Evolutionary conservation across 495 filamentous ascomycete genomes (phyloP).

Genomic region (Venustampulla echinocandica): DNA sequence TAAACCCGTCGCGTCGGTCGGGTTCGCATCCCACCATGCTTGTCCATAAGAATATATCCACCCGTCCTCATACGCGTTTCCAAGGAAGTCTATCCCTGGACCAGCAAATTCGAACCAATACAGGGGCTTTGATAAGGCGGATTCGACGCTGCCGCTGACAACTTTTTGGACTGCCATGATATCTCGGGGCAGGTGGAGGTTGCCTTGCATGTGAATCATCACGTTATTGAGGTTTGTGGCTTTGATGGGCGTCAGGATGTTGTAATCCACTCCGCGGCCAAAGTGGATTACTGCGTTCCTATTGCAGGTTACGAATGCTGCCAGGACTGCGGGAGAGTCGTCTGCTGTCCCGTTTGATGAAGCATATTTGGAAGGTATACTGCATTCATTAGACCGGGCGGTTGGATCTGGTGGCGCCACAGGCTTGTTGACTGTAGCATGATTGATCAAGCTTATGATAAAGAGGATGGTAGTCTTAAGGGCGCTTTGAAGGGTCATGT

Average conservation of each 20-base stretch:
- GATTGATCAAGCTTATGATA: no score
- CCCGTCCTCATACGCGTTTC: slow-evolving; percentile 27
- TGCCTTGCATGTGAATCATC: slow-evolving; percentile 32
- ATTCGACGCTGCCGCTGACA: no score
- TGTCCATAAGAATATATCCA: slow-evolving; percentile 40
- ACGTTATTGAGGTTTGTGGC: slow-evolving; percentile 34
- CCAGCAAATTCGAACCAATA: slow-evolving; percentile 32
- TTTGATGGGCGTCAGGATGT: slow-evolving; percentile 30
- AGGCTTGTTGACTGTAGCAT: no score
- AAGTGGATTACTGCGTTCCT: slow-evolving; percentile 30
- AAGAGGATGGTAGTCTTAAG: no score
- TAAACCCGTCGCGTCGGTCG: slow-evolving; percentile 29
- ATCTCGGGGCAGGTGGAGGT: slow-evolving; percentile 33
- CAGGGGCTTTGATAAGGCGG: slow-evolving; percentile 8
- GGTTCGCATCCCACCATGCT: slow-evolving; percentile 38
- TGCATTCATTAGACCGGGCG: no score
- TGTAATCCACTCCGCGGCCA: slow-evolving; percentile 31
- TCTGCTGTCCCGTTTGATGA: no score
- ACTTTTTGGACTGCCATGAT: slow-evolving; percentile 29
- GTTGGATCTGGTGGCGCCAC: no score
- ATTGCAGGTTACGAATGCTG: slow-evolving; percentile 28
- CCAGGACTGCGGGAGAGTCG: slow-evolving; percentile 27
- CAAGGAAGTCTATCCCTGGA: slow-evolving; percentile 28
- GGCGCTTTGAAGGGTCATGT: no score
- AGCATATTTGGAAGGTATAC: no score